Base-by-base conservation (phyloP, 768 basidiomycete species). In the Hebeloma cylindrosporum region DNA sequence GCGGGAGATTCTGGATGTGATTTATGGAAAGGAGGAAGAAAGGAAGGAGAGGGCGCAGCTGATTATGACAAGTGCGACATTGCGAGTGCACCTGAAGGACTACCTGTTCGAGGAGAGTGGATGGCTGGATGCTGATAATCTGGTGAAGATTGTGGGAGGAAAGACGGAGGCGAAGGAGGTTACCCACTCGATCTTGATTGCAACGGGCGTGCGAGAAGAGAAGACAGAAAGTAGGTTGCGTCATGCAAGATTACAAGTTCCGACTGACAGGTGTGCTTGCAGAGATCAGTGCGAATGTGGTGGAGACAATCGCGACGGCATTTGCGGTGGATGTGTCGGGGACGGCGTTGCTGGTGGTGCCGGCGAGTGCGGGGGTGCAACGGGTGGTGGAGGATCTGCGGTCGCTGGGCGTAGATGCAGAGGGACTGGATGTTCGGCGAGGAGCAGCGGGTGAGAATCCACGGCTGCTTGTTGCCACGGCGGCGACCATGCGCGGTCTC, bases 251-350 rank as follows among this genome's bases (percentile, higher is more conserved):
- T 32, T 28, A 27, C 48, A 43, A 21, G 34, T 26, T 23, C 10
- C 35, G 26, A 33, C 48, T 50, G 51, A 53, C 52, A 50, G 33
- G 51, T 26, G 47, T 38, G 45, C 53, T 43, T 53, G 34, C 57
- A 83, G 82, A 71, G 11, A 75, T 84, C 51, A 75, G 79, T 54
- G 70, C 75, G 5, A 68, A 71, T 48, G 64, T 72, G 23, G 57
- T 89, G 52, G 88, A 90, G 58, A 82, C 82, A 2, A 72, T 90
- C 36, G 87, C 83, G 4, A 74, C 78, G 7, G 71, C 73, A 3
- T 84, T 90, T 59, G 88, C 86, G 13, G 59, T 88, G 14, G 85
- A 88, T 42, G 88, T 90, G 16, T 82, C 85, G 28, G 71, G 73
- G 29, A 56, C 78, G 9, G 88, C 79, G 14, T 66, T 90, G 13